Base-by-base conservation (phyloP, 2,329 filamentous ascomycete species). In the Metarhizium rileyi region DNA sequence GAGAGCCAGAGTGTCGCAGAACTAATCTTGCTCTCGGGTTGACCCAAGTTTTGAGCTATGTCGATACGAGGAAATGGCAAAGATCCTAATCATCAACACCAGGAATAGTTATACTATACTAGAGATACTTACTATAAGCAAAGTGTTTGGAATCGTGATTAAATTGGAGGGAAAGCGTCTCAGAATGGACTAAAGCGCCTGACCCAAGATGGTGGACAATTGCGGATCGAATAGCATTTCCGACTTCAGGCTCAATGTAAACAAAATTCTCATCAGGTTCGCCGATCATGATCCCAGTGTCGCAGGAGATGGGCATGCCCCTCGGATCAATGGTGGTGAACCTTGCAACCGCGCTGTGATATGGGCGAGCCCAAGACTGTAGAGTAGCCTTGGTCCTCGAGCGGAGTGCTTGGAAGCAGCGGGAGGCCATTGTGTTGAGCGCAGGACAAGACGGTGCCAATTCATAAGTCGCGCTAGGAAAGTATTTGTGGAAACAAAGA, bases 1-100 rank as follows among this genome's bases (percentile, higher is more conserved):
- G 56, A 56, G 4, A 57, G 52, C 56, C 56, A 57, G 30, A 57
- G 52, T 26, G 54, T 57, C 3, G 51, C 52, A 12, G 52, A 46
- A 26, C 56, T 57, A 16, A 22, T 45, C 26, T 27, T 44, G 30
- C 18, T 33, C 5, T 23, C 23, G 22, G 27, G 4, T 5, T 14
- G 46, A 33, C 46, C 50, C 43, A 56, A 18, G 16, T 53, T 50
- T 51, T 47, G 51, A 44, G 6, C 10, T 12, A 56, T 52, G 8
- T 52, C 45, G 18, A 56, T 51, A 18, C 51, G 53, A 47, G 55
- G 54, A 47, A 54, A 26, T 14, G 50, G 43, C 26, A 44, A 0
- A 44, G 49, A 51, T 47, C 30, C 36, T 53, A 18, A 12, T 36
- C n/a, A 26, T 45, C 8, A 41, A 40, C 22, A 36, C 16, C 4